phyloP scores from a whole-genome alignment of 352 stramenopile species.

The Hyaloperonospora arabidopsidis region DNA sequence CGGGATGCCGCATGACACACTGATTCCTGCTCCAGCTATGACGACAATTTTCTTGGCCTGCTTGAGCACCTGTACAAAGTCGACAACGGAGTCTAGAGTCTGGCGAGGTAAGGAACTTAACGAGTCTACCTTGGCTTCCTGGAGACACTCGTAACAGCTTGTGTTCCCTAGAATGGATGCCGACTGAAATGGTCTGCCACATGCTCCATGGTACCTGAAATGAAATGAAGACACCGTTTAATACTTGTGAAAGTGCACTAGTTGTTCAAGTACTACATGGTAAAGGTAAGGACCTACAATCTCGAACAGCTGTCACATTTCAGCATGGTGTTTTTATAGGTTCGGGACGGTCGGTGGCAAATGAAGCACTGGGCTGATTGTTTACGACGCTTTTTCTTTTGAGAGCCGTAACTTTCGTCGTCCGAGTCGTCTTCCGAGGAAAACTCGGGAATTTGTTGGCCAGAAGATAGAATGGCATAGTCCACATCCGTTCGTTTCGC shows the following conservation, averaged over 20 bases:
- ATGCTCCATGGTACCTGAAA: constrained; percentile 42
- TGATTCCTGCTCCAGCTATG: constrained; percentile 90
- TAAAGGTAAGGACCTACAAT: constrained; percentile 31
- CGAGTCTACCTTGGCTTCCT: constrained; percentile 30
- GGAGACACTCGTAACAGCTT: constrained; percentile 70
- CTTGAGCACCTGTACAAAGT: constrained; percentile 68
- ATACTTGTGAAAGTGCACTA: constrained; percentile 5
- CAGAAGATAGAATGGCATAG: constrained; percentile 70
- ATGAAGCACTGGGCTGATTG: constrained; percentile 49
- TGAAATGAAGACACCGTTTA: background rate
- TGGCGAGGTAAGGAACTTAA: constrained; percentile 25
- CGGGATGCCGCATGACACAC: constrained; percentile 95
- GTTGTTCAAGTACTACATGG: constrained; percentile 6
- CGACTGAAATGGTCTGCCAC: constrained; percentile 44
- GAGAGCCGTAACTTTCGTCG: constrained; percentile 41
- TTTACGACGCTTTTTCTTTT: constrained; percentile 35
- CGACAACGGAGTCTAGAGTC: constrained; percentile 38
- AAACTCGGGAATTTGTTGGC: constrained; percentile 75
- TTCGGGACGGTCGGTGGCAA: constrained; percentile 30
- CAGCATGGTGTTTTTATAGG: constrained; percentile 41
- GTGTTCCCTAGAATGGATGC: constrained; percentile 62
- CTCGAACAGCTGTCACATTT: constrained; percentile 70
- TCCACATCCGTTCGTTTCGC: constrained; percentile 71
- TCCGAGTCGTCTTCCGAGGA: constrained; percentile 58
- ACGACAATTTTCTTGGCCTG: constrained; percentile 85